Base-by-base conservation (phyloP, 805 yeast species). In the Tetrapisispora phaffii region DNA sequence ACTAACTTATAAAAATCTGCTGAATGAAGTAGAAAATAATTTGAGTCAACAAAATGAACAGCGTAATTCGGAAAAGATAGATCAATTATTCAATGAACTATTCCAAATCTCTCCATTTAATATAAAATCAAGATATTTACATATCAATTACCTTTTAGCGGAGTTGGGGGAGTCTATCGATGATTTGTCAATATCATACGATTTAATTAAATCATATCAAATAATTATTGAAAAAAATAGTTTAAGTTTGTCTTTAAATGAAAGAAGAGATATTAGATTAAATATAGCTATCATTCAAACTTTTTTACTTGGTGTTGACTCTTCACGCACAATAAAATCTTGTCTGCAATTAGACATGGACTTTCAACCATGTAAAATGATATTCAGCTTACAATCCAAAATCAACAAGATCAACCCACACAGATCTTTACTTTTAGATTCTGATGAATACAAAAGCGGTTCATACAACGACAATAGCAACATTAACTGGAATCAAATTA, bases 291-390 rank as follows among this genome's bases (percentile, higher is more conserved):
- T 63, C 1, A 59, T 77, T 19, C 74, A 74, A 45, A 62, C 75
- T 41, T 79, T 71, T 52, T 73, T 79, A 7, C 68, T 78, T 34
- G 67, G 70, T 33, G 76, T 77, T 34, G 76, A 72, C 47, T 75
- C 75, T 15, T 70, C 70, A 22, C 24, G 24, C 15, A 73, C 83
- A 0, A 68, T 81, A 22, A 75, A 81, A 52, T 79, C 75, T 50
- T 88, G 97, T 59, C 66, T 90, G 41, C 79, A 83, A 44, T 72
- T 77, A 37, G 90, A 90, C 61, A 84, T 86, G 62, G 96, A 86
- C 50, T 74, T 73, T 51, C 65, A 66, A 23, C 66, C 63, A 2
- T 87, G 95, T 61, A 77, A 79, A 26, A 65, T 57, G 16, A 55
- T 73, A 26, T 74, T 85, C 10, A 75, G 80, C 52, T 60, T 79